These are phyloP conservation scores for Hanseniaspora mollemarum DNA, from an alignment of 805 yeast genomes.

Conservation along the genomic window DNA sequence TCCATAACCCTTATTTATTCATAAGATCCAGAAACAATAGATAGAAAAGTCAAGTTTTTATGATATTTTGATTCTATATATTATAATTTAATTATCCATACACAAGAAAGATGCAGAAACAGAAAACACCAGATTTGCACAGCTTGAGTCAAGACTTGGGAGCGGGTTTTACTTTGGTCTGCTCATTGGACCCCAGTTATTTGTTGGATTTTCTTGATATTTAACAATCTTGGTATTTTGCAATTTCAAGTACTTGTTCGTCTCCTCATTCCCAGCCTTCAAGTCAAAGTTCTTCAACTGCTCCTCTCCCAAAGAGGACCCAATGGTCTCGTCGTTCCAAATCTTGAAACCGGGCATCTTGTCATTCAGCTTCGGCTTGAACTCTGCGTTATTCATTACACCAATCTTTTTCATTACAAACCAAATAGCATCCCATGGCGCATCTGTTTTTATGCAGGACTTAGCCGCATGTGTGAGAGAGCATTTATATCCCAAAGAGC, in stretches of 20 bases:
- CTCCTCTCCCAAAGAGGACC: constrained; percentile 19
- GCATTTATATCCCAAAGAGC: constrained; percentile 70
- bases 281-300: constrained; percentile 39
- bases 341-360: constrained; percentile 52
- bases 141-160: too few relatives aligned
- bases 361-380: constrained; percentile 31
- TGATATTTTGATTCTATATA: too few relatives aligned
- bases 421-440: constrained; percentile 74
- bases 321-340: constrained; percentile 34
- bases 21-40: too few relatives aligned
- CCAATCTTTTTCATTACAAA: constrained; percentile 58
- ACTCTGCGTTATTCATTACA: constrained; percentile 33
- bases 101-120: too few relatives aligned
- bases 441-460: constrained; percentile 78
- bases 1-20: too few relatives aligned
- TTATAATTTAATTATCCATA: too few relatives aligned
- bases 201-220: constrained; percentile 84
- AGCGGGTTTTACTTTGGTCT: constrained; percentile 49
- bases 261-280: constrained; percentile 37
- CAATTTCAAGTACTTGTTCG: constrained; percentile 46
- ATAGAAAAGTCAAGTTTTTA: too few relatives aligned
- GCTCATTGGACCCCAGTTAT: constrained; percentile 95
- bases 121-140: too few relatives aligned
- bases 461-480: constrained; percentile 84
- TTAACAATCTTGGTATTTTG: constrained; percentile 73